phyloP scores from a whole-genome alignment of 148 eudicot species.

The Arctostaphylos glauca region DNA sequence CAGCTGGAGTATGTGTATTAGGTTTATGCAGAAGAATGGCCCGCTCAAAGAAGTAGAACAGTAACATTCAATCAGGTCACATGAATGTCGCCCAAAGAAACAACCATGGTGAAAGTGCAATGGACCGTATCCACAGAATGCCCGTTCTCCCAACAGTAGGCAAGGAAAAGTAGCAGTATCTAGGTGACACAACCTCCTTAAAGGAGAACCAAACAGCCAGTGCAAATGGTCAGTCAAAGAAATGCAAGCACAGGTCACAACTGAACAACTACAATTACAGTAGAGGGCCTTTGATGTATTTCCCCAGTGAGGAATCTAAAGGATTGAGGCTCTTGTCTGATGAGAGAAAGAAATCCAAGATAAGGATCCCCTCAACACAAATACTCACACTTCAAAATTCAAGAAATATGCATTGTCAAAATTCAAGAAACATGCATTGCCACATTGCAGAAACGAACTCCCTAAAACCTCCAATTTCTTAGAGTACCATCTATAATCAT shows the following conservation, averaged over 20 bases:
- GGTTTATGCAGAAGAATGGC: neutral
- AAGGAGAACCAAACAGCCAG: neutral
- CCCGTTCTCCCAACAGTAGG: constrained; percentile 1
- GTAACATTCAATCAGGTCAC: neutral
- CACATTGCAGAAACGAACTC: neutral
- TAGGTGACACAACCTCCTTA: neutral
- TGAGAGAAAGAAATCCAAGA: neutral
- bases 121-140: neutral
- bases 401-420: neutral
- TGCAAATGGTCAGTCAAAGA: neutral
- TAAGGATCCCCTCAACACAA: neutral
- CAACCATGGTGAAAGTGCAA: neutral
- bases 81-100: neutral
- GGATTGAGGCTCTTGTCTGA: neutral
- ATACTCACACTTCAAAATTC: neutral
- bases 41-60: neutral
- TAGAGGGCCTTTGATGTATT: neutral
- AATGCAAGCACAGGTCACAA: neutral
- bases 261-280: neutral
- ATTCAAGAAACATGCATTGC: neutral
- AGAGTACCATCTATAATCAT: neutral
- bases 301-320: neutral
- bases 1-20: neutral
- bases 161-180: neutral
- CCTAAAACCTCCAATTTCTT: constrained; percentile 2